Conservation (phyloP, 2,329 filamentous ascomycete genomes). For the Cladophialophora psammophila region DNA sequence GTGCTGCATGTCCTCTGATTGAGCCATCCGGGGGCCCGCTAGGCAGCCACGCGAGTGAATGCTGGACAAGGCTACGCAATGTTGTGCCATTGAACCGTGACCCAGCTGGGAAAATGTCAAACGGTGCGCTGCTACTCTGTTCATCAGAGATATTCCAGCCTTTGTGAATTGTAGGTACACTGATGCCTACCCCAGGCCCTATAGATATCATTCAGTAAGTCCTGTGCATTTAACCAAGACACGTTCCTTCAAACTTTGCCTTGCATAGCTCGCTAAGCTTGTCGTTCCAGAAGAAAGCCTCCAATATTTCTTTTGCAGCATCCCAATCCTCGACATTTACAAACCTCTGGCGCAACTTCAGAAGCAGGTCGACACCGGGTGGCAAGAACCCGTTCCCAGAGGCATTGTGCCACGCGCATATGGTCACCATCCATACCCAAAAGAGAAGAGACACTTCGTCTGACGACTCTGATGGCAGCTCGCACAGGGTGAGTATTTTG, state of each 20-base stretch:
- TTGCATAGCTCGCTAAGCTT: constrained; percentile 11
- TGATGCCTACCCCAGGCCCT: no score
- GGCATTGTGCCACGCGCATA: constrained; percentile 16
- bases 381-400: constrained; percentile 13
- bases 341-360: constrained; percentile 9
- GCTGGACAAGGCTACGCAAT: no score
- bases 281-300: constrained; percentile 18
- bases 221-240: background rate
- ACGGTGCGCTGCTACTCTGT: no score
- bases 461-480: background rate
- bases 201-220: no score
- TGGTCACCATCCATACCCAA: constrained; percentile 19
- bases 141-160: no score
- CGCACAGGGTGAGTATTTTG: constrained; percentile 5
- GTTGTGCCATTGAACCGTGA: no score
- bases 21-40: no score
- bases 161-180: no score
- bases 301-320: constrained; percentile 1
- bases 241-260: background rate
- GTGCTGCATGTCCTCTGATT: no score
- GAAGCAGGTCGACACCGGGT: constrained; percentile 17
- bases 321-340: background rate
- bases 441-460: constrained; percentile 12
- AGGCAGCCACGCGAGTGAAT: no score
- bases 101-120: no score